phyloP scores from a whole-genome alignment of 768 basidiomycete species.

The Pleurotus sapidus region DNA sequence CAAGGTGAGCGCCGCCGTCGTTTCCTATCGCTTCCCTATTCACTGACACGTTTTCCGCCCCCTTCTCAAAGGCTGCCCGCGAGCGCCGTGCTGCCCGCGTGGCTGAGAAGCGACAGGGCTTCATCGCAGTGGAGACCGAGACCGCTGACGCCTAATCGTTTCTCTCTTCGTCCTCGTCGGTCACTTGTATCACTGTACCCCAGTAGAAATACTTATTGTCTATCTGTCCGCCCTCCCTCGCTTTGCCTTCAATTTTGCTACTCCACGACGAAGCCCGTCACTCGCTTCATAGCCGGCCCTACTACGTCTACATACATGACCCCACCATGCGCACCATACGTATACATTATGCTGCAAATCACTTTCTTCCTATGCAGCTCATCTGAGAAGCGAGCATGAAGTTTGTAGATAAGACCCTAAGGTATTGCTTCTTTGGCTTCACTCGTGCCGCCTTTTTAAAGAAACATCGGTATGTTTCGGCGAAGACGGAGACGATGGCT shows the following conservation, averaged over 20 bases:
- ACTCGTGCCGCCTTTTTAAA: no score
- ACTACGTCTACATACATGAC: no score
- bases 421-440: no score
- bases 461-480: no score
- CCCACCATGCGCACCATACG: no score
- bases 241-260: background rate
- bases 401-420: no score
- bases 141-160: conserved; percentile 60
- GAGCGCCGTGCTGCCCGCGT: conserved; percentile 87
- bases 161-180: background rate
- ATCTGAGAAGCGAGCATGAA: no score
- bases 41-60: background rate
- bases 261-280: no score
- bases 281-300: no score
- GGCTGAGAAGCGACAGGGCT: conserved; percentile 87
- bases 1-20: conserved; percentile 62
- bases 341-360: no score
- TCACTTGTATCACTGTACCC: background rate
- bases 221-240: background rate
- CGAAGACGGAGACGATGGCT: no score
- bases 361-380: no score
- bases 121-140: conserved; percentile 82
- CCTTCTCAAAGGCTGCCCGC: conserved; percentile 65
- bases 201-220: background rate
- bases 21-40: background rate